These are phyloP conservation scores for Thymus quinquecostatus DNA, from an alignment of 257 asterid species.

Conservation along the genomic window DNA sequence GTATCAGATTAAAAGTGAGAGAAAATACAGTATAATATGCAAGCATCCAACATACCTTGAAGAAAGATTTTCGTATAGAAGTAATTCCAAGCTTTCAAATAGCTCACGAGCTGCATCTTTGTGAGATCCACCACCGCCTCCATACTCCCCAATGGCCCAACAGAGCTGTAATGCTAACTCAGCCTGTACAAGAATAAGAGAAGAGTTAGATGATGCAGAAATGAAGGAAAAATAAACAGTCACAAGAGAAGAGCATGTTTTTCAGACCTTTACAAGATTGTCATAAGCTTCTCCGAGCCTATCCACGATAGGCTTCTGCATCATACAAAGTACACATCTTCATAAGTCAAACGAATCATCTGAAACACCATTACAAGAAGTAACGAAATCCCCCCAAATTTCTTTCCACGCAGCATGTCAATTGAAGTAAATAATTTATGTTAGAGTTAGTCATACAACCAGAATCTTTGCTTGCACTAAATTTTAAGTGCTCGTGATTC, in stretches of 20 bases:
- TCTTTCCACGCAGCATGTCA: conserved; percentile 5
- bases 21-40: conserved; percentile 14
- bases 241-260: not conserved
- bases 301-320: conserved; percentile 89
- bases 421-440: not conserved
- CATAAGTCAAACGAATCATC: conserved; percentile 18
- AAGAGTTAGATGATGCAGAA: conserved; percentile 15
- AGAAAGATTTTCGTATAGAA: conserved; percentile 82
- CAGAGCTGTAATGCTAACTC: conserved; percentile 92
- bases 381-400: conserved; percentile 9
- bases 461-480: too few relatives aligned
- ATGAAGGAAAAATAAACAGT: conserved; percentile 14
- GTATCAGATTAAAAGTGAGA: conserved; percentile 25
- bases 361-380: conserved; percentile 5
- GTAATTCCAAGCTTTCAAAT: conserved; percentile 90
- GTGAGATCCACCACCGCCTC: conserved; percentile 90
- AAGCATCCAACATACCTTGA: conserved; percentile 57
- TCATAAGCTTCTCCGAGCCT: conserved; percentile 91
- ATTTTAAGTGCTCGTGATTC: not conserved
- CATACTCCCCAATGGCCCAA: conserved; percentile 98
- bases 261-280: conserved; percentile 67
- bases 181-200: conserved; percentile 52
- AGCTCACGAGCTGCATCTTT: conserved; percentile 94
- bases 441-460: not conserved
- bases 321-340: conserved; percentile 14